Evolutionary conservation across 306 rosid genomes (phyloP), one percentile per base, ranked within the genome.

Genomic region (Prunus campanulata): DNA sequence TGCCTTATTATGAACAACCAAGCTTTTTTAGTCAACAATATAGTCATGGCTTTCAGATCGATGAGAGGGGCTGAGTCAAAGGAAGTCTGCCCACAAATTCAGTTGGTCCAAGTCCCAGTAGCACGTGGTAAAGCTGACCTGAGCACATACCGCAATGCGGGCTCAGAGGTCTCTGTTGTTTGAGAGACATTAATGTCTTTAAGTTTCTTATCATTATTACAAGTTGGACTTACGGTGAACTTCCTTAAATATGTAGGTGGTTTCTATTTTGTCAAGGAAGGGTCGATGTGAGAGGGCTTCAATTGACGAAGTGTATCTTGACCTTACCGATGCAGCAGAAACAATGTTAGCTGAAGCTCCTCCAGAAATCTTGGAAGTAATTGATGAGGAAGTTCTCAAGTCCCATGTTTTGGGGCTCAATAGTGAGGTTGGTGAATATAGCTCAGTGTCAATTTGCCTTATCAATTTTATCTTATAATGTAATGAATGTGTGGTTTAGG

Each of bases 221-320:
- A 65, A 47, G 32, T 57, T 64, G 72, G 11, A 71, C 74, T 66
- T 20, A 35, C 57, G 69, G 19, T 46, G 66, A 20, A 61, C 13
- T 78, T 84, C 62, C 47, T 3, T 57, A 20, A 73, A 59, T 47
- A 52, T 76, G 14, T 74, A 94, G 98, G 98, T 95, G 62, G 96
- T 92, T 82, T 79, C 90, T 15, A 65, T 95, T 83, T 92, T 95
- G 81, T 70, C 98, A 3, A 85, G 84, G 73, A 95, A 85, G 82
- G 98, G 95, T 70, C 89, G 91, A 18, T 95, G 98, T 63, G 98
- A 95, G 90, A 89, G 98, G 82, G 98, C 98, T 77, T 95, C 97
- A 0, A 95, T 95, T 73, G 98, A 95, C 72, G 98, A 95, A 86
- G 98, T 92, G 5, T 95, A 95, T 83, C 95, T 95, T 66, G 98